Evolutionary conservation across 129 eudicot genomes (phyloP).

Genomic region (Sambucus nigra): DNA sequence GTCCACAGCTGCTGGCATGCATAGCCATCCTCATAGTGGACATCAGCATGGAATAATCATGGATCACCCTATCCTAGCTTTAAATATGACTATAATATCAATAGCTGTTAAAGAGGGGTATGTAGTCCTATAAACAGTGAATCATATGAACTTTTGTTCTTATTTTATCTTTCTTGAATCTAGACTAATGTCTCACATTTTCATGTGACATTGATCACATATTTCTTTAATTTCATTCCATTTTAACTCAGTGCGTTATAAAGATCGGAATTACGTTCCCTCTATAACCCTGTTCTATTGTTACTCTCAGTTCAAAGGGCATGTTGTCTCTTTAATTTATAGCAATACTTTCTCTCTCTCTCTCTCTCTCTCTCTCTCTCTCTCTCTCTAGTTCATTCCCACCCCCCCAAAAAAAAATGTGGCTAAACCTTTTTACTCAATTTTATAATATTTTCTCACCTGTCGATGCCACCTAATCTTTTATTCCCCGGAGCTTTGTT

Average conservation of each 20-base stretch:
- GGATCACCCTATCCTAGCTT: constrained; percentile 78
- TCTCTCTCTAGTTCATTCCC: too few relatives aligned
- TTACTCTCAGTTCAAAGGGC: not conserved
- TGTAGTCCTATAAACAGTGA: not conserved
- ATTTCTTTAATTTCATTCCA: not conserved
- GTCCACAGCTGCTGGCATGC: constrained; percentile 50
- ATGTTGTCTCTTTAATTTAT: not conserved
- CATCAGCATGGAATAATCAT: constrained; percentile 77
- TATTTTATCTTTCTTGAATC: not conserved
- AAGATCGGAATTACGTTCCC: not conserved
- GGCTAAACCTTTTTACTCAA: too few relatives aligned
- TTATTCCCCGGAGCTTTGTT: too few relatives aligned
- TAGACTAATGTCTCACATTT: not conserved
- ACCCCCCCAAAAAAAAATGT: too few relatives aligned
- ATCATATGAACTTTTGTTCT: not conserved
- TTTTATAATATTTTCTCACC: too few relatives aligned
- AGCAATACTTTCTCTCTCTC: too few relatives aligned
- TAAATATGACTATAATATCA: constrained; percentile 57
- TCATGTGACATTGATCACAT: not conserved
- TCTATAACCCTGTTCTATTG: not conserved
- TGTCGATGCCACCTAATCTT: too few relatives aligned
- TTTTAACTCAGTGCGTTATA: not conserved
- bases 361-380: too few relatives aligned
- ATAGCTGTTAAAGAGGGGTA: constrained; percentile 94
- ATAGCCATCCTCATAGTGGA: constrained; percentile 37